Base-by-base conservation (phyloP, 495 filamentous ascomycete species). In the Penicillium goetzii region DNA sequence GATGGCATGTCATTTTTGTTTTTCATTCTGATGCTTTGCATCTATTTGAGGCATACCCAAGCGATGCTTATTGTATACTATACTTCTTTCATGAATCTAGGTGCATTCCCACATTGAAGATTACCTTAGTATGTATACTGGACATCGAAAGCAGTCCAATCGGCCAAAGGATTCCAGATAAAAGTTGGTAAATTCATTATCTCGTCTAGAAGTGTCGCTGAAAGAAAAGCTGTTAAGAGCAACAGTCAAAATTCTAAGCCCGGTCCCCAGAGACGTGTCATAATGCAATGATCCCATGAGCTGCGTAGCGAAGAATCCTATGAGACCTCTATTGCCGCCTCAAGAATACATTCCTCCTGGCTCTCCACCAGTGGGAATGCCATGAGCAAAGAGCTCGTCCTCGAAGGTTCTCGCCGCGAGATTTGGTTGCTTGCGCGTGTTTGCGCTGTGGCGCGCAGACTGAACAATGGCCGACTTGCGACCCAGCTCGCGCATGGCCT, bases 391-490 rank as follows among this genome's bases (percentile, higher is more conserved):
- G 12, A 74, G 56, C 33, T 77, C 73, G 12, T 78, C 73, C 26
- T 74, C 73, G 10, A 74, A 69, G 33, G 71, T 62, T 21, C 64
- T 58, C 40, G 65, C 57, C 40, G 66, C 61, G n/a, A 56, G 45
- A 52, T 68, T 43, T 21, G 76, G 71, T n/a, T 65, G 34, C 61
- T 74, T 76, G 54, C 72, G 74, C 4, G 70, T 49, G 11, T 52
- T 52, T 9, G 54, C 60, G 12, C 38, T 68, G 41, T 77, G 67
- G 56, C 78, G 81, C 53, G 76, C 79, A 23, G 72, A 63, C 53
- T 91, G 87, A 25, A 94, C 75, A 19, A 89, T 78, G 9, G 78
- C 78, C 60, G 88, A 89, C 72, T 92, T 94, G 69, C 84, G 86
- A n/a, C 90, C 89, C 14, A 91, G 74, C 45, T 90, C 87, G 38